Base-by-base conservation (phyloP, 441 rosid genomes). In the Mallotus japonicus region DNA sequence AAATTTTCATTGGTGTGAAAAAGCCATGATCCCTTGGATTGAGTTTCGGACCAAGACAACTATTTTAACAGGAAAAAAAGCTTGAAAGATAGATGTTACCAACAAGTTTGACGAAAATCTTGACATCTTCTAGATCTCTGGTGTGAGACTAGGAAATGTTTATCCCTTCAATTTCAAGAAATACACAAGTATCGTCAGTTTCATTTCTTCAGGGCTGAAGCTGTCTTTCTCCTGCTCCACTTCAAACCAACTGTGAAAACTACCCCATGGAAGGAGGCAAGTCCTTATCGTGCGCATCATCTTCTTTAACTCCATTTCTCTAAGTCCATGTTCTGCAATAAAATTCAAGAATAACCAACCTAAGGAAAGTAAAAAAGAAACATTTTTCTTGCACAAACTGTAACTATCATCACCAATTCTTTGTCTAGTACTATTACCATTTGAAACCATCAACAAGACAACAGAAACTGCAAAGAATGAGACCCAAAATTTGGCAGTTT, bases 181-280 rank as follows among this genome's bases (percentile, higher is more conserved):
- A 86, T 53, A 50, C 55, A 11, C 54, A 0, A 3, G 11, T 13
- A 16, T 11, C 13, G 11, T 5, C 8, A 44, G 9, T 51, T 14
- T 5, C 53, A 76, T 72, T 70, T 70, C 61, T 55, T 55, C 5
- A 22, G 69, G 63, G 55, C 58, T 70, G 75, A 82, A 77, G 67
- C 80, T 78, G 90, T 89, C 97, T 55, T 61, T 82, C 81, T 88
- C 90, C 79, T 20, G 32, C 82, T 85, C 96, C 96, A 90, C 98
- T 88, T 76, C 82, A 85, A 93, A 87, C 94, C 94, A 62, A 73
- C 87, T 81, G 77, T 53, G 90, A 90, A 74, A 88, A 79, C 81
- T 78, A 86, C 75, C 11, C 55, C 89, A 76, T 53, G 88, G 85
- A 83, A 88, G 94, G 93, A 88, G 92, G 63, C 17, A 42, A 73